These are phyloP conservation scores for Volvariella volvacea DNA, from an alignment of 1,284 basidiomycete species.

Conservation along the genomic window DNA sequence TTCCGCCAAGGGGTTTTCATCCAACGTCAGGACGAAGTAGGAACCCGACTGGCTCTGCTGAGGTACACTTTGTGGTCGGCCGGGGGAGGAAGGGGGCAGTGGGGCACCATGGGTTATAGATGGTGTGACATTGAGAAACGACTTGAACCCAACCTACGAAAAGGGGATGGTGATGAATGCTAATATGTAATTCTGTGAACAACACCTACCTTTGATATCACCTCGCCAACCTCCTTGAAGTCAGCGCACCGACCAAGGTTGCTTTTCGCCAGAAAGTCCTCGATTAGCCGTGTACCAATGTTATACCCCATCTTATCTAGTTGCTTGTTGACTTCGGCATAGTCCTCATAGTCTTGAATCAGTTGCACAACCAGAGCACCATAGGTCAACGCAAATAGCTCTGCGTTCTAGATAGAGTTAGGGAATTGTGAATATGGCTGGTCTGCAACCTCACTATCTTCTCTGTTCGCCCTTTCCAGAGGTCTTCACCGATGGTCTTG, in stretches of 20 bases:
- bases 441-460: constrained; percentile 65
- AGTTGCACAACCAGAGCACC: constrained; percentile 97
- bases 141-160: constrained; percentile 92
- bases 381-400: constrained; percentile 96
- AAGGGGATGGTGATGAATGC: constrained; percentile 2
- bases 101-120: constrained; percentile 64
- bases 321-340: constrained; percentile 81
- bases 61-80: constrained; percentile 35
- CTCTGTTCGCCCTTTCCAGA: constrained; percentile 87
- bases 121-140: constrained; percentile 93
- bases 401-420: constrained; percentile 70
- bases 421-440: constrained; percentile 2
- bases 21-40: constrained; percentile 80
- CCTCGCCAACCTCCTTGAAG: constrained; percentile 92
- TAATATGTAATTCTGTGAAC: neutral
- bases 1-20: constrained; percentile 95
- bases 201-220: constrained; percentile 73
- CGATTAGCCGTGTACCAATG: constrained; percentile 93
- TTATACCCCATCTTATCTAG: constrained; percentile 96
- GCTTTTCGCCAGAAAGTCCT: constrained; percentile 95
- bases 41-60: constrained; percentile 33
- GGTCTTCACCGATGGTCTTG: constrained; percentile 81
- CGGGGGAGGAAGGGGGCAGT: constrained; percentile 38
- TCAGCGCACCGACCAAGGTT: constrained; percentile 81
- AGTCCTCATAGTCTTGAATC: constrained; percentile 99